Evolutionary conservation across 257 asterid species (phyloP), one percentile per base, ranked within the genome.

Genomic region (Paulownia fortunei): DNA sequence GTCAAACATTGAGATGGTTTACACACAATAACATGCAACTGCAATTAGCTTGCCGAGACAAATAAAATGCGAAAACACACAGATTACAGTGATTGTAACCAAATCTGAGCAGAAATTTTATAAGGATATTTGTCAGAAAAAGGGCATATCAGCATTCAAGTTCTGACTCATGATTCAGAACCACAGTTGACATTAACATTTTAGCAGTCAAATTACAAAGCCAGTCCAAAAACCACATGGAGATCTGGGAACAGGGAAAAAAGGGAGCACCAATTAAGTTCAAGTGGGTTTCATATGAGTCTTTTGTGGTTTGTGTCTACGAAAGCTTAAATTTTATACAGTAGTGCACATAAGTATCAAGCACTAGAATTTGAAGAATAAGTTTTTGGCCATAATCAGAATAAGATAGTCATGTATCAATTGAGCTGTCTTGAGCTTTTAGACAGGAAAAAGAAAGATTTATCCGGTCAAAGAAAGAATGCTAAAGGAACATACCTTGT

Each of bases 401-500:
- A 30, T 18, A 66, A 10, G 21, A 30, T 27, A 52, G 34, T 15
- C 78, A 56, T 73, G 23, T 34, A 26, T 69, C 44, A 63, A 42
- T 73, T 36, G 15, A 19, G 39, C 52, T 51, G 44, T 41, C 51
- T 37, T 59, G 65, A 51, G 72, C 74, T 80, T 56, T 67, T 76
- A 19, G 0, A 41, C 8, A 32, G 39, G 30, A 24, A 24, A 67
- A 30, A 10, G 2, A 15, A 63, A 42, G 51, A 62, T 21, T 12
- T 24, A 64, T 30, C 18, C 47, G 2, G 46, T 42, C 59, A 69
- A 51, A 70, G 70, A 34, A 18, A 70, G 49, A 42, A 66, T 68
- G 74, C 52, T 49, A 39, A 60, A 27, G 54, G 61, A 77, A 74
- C 62, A 78, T 74, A 92, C 98, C 97, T 94, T 94, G 87, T 94